Conservation (phyloP, 192 early-diverging fungal species). For the Backusella morwellensis region DNA sequence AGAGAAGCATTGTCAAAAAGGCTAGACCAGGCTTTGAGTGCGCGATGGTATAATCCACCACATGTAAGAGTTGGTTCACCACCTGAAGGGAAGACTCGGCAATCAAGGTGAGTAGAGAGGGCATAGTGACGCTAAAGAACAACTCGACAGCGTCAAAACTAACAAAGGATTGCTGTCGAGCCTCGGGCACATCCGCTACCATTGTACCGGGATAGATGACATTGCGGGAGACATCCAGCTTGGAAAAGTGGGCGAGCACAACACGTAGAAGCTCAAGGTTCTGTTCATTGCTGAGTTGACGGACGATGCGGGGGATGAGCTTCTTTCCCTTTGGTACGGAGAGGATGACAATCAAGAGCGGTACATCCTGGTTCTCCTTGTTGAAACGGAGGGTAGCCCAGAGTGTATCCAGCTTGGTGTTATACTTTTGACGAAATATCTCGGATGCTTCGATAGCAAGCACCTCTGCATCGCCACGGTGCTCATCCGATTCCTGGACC, state of each 20-base stretch:
- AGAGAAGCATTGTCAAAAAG: constrained; percentile 87
- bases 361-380: not conserved
- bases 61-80: constrained; percentile 81
- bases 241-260: constrained; percentile 69
- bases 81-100: constrained; percentile 83
- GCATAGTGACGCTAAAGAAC: constrained; percentile 86
- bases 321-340: constrained; percentile 88
- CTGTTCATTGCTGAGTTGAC: constrained; percentile 76
- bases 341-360: constrained; percentile 68
- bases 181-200: constrained; percentile 20
- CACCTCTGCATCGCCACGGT: not conserved
- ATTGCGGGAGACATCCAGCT: constrained; percentile 63
- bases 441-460: constrained; percentile 26
- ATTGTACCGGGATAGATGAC: constrained; percentile 44
- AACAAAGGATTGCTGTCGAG: constrained; percentile 22
- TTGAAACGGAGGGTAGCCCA: constrained; percentile 60
- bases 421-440: constrained; percentile 45
- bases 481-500: constrained; percentile 18
- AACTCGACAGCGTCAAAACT: constrained; percentile 72
- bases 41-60: constrained; percentile 81
- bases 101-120: constrained; percentile 76
- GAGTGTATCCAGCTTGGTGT: constrained; percentile 48
- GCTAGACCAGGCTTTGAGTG: constrained; percentile 84
- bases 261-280: constrained; percentile 72
- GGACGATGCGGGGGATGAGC: constrained; percentile 77